Evolutionary conservation across 2,329 filamentous ascomycete genomes (phyloP).

Genomic region (Calcarisporium arbuscula): DNA sequence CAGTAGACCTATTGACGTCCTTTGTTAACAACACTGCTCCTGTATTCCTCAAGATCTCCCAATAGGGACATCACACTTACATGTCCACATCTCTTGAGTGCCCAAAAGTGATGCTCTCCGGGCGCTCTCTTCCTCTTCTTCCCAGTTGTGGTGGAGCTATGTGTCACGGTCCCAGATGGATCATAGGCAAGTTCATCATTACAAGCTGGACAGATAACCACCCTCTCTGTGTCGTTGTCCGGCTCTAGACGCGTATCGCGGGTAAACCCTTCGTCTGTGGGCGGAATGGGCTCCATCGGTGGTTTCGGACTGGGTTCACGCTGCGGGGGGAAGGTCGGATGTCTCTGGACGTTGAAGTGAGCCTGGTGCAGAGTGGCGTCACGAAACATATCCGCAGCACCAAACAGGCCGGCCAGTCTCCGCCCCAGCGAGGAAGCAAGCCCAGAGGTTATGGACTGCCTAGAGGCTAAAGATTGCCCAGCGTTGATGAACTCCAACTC

Average conservation of each 20-base stretch:
- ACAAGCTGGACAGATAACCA: slow-evolving; percentile 81
- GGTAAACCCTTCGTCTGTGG: slow-evolving; percentile 71
- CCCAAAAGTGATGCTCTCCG: slow-evolving; percentile 83
- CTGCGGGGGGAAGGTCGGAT: too few relatives aligned
- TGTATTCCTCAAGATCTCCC: too few relatives aligned
- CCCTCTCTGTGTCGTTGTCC: slow-evolving; percentile 52
- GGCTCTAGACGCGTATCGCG: slow-evolving; percentile 48
- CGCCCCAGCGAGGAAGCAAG: too few relatives aligned
- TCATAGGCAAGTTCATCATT: slow-evolving; percentile 76
- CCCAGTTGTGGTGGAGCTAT: slow-evolving; percentile 10
- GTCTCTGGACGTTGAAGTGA: too few relatives aligned
- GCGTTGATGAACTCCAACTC: slow-evolving; percentile 19
- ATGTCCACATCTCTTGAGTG: slow-evolving; percentile 85
- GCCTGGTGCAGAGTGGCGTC: too few relatives aligned
- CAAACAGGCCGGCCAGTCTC: slow-evolving; percentile 19
- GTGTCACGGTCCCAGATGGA: slow-evolving; percentile 32
- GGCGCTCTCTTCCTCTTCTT: slow-evolving; percentile 41
- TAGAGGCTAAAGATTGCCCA: slow-evolving; percentile 10
- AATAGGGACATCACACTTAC: slow-evolving; percentile 48
- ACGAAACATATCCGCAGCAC: too few relatives aligned
- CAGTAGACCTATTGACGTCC: slow-evolving; percentile 63
- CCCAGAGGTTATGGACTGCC: slow-evolving; percentile 18
- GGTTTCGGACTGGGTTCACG: slow-evolving; percentile 33
- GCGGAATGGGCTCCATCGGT: slow-evolving; percentile 55
- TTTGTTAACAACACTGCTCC: too few relatives aligned